Percentiles rank a stretch among this genome's conserved stretches.
Evolutionary conservation across 768 basidiomycete species (phyloP).

Genomic region (Lanmaoa rubissima): DNA sequence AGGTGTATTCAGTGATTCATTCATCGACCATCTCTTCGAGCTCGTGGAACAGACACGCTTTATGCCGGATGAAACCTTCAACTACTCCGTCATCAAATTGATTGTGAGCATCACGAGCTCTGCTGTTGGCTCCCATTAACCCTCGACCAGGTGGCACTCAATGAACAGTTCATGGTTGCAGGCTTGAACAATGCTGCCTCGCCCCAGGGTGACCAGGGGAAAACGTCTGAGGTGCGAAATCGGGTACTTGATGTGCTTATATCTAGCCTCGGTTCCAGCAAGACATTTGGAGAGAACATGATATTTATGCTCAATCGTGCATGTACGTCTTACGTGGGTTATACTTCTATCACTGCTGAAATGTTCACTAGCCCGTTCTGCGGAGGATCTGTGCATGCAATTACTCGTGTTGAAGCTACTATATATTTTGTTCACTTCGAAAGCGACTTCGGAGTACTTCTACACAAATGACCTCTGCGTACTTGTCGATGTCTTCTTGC

Average conservation of each 20-base stretch:
- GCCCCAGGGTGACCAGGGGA: conserved; percentile 24
- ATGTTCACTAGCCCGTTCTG: conserved; percentile 62
- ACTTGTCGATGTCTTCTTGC: conserved; percentile 95
- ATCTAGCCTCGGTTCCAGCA: conserved; percentile 79
- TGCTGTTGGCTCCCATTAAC: conserved; percentile 6
- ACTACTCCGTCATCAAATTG: conserved; percentile 93
- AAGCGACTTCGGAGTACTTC: conserved; percentile 92
- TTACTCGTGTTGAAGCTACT: conserved; percentile 91
- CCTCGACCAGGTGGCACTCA: conserved; percentile 73
- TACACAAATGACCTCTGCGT: conserved; percentile 98
- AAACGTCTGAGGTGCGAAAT: conserved; percentile 55
- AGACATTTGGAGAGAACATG: conserved; percentile 97
- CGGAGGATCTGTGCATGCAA: conserved; percentile 94
- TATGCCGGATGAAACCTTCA: conserved; percentile 88
- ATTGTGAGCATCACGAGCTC: conserved; percentile 54
- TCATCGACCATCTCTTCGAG: conserved; percentile 88
- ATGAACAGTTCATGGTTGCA: conserved; percentile 98
- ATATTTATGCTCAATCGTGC: conserved; percentile 99
- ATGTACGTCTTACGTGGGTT: conserved; percentile 49
- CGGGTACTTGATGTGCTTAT: conserved; percentile 81
- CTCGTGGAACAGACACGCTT: conserved; percentile 90
- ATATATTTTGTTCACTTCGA: conserved; percentile 92
- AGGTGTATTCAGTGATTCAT: conserved; percentile 80
- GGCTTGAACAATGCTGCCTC: conserved; percentile 42
- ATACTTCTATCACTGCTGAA: conserved; percentile 5